Evolutionary conservation across 2,329 filamentous ascomycete genomes (phyloP).

Genomic region (Talaromyces islandicus): DNA sequence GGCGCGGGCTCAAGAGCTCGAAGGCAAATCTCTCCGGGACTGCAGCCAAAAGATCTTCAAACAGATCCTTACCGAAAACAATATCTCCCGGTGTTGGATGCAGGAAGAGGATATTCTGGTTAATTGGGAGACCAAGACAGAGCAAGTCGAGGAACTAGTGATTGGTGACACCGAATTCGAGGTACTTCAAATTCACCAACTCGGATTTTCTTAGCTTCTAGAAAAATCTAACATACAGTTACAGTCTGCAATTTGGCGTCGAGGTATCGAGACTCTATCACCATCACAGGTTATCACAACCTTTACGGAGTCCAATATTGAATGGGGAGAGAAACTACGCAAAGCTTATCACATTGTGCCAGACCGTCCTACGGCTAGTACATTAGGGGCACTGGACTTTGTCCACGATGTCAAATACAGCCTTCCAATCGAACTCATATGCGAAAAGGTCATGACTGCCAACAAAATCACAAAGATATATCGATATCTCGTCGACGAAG

Average conservation of each 20-base stretch:
- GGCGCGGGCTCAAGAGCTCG: slow-evolving; percentile 21
- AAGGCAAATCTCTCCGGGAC: slow-evolving; percentile 22
- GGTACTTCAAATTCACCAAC: slow-evolving; percentile 16
- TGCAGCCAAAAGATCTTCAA: slow-evolving; percentile 26
- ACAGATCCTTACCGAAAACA: slow-evolving; percentile 28
- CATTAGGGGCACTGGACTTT: slow-evolving; percentile 34
- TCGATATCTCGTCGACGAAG: slow-evolving; percentile 40
- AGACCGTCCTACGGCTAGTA: slow-evolving; percentile 34
- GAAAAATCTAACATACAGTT: background rate
- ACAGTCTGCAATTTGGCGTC: slow-evolving; percentile 42
- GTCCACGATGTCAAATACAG: slow-evolving; percentile 27
- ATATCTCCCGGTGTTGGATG: slow-evolving; percentile 39
- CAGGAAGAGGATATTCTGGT: slow-evolving; percentile 32
- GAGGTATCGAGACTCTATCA: slow-evolving; percentile 34
- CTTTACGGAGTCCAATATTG: slow-evolving; percentile 24
- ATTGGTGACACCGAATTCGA: slow-evolving; percentile 42
- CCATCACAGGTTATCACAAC: slow-evolving; percentile 27
- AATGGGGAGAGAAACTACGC: slow-evolving; percentile 28
- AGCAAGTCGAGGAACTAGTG: slow-evolving; percentile 31
- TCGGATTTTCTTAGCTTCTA: no score
- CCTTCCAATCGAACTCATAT: slow-evolving; percentile 24
- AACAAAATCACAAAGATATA: slow-evolving; percentile 24
- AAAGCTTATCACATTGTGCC: slow-evolving; percentile 37
- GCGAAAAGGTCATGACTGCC: slow-evolving; percentile 19
- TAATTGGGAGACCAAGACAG: slow-evolving; percentile 31